Base-by-base conservation (phyloP, 176 grass and related monocot species). In the Aechmea fasciata region DNA sequence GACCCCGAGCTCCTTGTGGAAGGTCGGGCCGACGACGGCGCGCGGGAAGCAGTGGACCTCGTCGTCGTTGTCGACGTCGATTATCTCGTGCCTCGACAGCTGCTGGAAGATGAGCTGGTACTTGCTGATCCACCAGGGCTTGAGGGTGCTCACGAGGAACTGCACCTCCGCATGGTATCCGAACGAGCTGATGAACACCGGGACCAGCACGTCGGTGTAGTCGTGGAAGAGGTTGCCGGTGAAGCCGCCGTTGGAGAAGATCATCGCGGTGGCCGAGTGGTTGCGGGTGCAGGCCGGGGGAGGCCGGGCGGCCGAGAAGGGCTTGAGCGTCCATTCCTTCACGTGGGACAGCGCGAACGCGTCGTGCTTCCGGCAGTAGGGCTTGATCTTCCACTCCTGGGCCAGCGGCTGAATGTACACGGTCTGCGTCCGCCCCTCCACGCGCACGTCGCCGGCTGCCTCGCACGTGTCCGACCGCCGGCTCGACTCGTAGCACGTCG, bases 221-320 rank as follows among this genome's bases (percentile, higher is more conserved):
- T 91, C 88, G 75, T 96, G 92, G 85, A 91, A 96, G 18, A 96
- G 76, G 72, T 96, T 96, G 17, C 88, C 88, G 11, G 92, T 91
- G 85, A 89, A 96, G 1, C 92, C 92, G 3, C 84, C 65, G 77
- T 83, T 83, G 19, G 92, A 96, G 70, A 96, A 96, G 9, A 96
- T 52, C 63, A 96, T 83, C 0, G 81, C 92, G 0, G 92, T 88
- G 17, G 88, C 83, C 1, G 88, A 84, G 83, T 91, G 83, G 69
- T 96, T 96, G 69, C 57, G 64, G 13, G 85, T 91, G 88, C 92
- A 96, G 65, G 69, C 57, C 59, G 88, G 92, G 9, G 59, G 22
- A 5, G 75, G 11, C 2, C 20, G 57, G 20, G 18, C 7, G 74
- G 28, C 73, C 0, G 64, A 41, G 75, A 85, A 65, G 0, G 88